Evolutionary conservation across 2,329 filamentous ascomycete species (phyloP).

Genomic region (Davidsoniella virescens): DNA sequence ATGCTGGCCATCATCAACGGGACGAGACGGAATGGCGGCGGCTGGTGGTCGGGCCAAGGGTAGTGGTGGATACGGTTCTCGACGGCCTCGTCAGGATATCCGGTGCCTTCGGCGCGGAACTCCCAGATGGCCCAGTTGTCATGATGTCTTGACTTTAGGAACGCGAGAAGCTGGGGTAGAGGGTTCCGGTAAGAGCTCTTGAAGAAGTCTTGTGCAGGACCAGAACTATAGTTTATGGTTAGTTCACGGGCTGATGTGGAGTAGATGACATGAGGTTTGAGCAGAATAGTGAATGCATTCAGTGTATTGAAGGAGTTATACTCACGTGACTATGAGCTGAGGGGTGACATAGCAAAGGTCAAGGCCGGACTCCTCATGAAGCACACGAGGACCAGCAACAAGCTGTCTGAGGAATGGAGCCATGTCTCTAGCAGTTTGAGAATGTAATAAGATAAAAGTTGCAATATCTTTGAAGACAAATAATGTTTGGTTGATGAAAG

Average conservation of each 20-base stretch:
- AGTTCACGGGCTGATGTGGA: slow-evolving; percentile 7
- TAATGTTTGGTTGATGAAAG: not conserved
- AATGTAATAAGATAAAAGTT: slow-evolving; percentile 6
- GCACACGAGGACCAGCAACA: slow-evolving; percentile 69
- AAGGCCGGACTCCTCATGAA: slow-evolving; percentile 73
- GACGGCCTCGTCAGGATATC: slow-evolving; percentile 82
- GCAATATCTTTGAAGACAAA: slow-evolving; percentile 1
- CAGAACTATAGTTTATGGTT: slow-evolving; percentile 46
- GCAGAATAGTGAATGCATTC: not conserved
- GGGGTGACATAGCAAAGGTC: slow-evolving; percentile 94
- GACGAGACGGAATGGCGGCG: slow-evolving; percentile 78
- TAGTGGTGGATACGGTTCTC: slow-evolving; percentile 77
- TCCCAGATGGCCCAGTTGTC: slow-evolving; percentile 92
- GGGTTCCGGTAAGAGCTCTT: slow-evolving; percentile 89
- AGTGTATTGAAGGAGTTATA: slow-evolving; percentile 3
- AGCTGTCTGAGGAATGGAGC: slow-evolving; percentile 74
- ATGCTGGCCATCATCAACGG: slow-evolving; percentile 84
- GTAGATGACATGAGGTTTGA: not conserved
- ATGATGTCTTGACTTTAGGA: slow-evolving; percentile 72
- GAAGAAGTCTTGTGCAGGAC: slow-evolving; percentile 76
- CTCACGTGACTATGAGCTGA: slow-evolving; percentile 49
- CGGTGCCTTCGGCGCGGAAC: slow-evolving; percentile 89
- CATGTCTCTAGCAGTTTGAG: slow-evolving; percentile 23
- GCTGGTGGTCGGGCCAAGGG: slow-evolving; percentile 94
- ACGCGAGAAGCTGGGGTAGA: slow-evolving; percentile 69